Evolutionary conservation across 2,329 filamentous ascomycete species (phyloP).

Genomic region (Trichoderma sp.): DNA sequence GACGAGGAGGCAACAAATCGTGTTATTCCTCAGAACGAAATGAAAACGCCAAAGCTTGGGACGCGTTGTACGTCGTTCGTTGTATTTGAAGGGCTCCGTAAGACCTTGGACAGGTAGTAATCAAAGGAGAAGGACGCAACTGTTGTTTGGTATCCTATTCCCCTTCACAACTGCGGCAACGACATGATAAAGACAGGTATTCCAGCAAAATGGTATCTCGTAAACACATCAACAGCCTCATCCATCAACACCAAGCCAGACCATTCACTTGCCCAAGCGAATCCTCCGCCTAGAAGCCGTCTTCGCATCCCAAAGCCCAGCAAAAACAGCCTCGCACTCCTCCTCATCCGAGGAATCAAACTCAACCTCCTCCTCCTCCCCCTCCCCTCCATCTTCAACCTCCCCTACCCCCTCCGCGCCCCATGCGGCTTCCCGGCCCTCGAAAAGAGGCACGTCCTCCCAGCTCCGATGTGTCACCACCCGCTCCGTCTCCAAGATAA

Average conservation of each 20-base stretch:
- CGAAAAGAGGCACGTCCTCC: conserved; percentile 43
- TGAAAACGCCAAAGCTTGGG: background rate
- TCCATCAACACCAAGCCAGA: background rate
- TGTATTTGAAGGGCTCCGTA: background rate
- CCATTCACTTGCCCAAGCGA: conserved; percentile 36
- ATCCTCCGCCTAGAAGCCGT: conserved; percentile 52
- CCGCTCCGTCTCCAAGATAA: conserved; percentile 64
- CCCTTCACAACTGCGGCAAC: background rate
- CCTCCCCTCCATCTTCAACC: background rate
- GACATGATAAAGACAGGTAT: background rate
- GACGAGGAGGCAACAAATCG: too few relatives aligned
- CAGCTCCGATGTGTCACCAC: conserved; percentile 57
- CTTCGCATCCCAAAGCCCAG: conserved; percentile 62
- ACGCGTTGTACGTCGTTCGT: background rate
- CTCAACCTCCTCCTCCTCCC: conserved; percentile 12
- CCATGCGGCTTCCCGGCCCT: conserved; percentile 25
- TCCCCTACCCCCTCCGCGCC: conserved; percentile 19
- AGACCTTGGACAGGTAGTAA: background rate
- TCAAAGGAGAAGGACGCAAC: background rate
- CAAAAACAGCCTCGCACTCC: conserved; percentile 67
- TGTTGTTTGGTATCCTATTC: background rate
- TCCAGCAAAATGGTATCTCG: conserved; percentile 15
- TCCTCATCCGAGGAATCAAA: conserved; percentile 49
- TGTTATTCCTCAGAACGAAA: too few relatives aligned
- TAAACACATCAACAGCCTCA: background rate